Percentiles rank a stretch among this genome's conserved stretches.
Conservation (phyloP, 306 rosid species). For the Glycine latifolia region DNA sequence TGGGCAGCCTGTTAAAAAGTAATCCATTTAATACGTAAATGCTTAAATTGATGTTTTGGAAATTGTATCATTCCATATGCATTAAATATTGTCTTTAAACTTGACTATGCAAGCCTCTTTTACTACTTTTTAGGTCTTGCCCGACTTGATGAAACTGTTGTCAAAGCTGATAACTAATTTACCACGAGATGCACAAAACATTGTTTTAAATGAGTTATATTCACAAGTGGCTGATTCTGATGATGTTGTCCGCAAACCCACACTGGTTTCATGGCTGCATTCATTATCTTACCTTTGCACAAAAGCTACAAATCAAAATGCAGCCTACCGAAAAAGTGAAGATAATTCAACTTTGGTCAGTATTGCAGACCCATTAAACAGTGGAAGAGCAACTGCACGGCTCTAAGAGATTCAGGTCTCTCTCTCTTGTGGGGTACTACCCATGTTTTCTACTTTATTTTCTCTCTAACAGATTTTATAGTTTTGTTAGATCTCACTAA, state of each 20-base stretch:
- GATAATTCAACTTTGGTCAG: slow-evolving; percentile 29
- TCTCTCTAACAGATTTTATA: background rate
- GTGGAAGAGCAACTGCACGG: slow-evolving; percentile 59
- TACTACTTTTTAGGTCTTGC: slow-evolving; percentile 70
- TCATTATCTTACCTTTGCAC: slow-evolving; percentile 86
- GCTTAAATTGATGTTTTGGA: slow-evolving; percentile 11
- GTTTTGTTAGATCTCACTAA: slow-evolving; percentile 8
- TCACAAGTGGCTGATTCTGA: slow-evolving; percentile 91
- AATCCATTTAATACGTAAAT: background rate
- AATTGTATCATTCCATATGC: slow-evolving; percentile 11
- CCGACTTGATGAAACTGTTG: slow-evolving; percentile 80
- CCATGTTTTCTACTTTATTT: slow-evolving; percentile 26
- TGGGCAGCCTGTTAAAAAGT: too few species aligned
- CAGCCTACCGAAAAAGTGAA: slow-evolving; percentile 46
- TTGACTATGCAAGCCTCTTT: slow-evolving; percentile 38
- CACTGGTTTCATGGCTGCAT: slow-evolving; percentile 92
- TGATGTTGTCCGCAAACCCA: slow-evolving; percentile 85
- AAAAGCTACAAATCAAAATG: slow-evolving; percentile 53
- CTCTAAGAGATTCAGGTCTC: slow-evolving; percentile 57
- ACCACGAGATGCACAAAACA: slow-evolving; percentile 74
- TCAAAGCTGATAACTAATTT: slow-evolving; percentile 73
- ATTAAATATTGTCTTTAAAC: slow-evolving; percentile 1
- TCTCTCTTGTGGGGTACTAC: background rate
- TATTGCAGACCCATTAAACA: slow-evolving; percentile 47
- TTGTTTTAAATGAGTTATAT: slow-evolving; percentile 79